Evolutionary conservation across 2,329 filamentous ascomycete genomes (phyloP).

Genomic region (Paracoccidioides lutzii): DNA sequence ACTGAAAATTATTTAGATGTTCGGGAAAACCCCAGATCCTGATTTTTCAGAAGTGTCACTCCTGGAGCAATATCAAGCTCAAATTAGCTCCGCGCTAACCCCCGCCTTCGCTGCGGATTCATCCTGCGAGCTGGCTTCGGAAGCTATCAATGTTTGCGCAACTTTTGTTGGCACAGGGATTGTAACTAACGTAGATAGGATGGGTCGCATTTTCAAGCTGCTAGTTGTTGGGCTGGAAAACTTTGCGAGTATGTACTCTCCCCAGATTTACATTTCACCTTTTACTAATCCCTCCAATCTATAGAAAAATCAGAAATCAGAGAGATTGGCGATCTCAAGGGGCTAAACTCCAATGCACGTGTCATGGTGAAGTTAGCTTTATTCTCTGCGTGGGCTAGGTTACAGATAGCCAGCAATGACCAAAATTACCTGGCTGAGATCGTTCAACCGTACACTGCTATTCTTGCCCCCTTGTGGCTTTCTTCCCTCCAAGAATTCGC

Average conservation of each 20-base stretch:
- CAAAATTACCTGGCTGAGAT: slow-evolving; percentile 82
- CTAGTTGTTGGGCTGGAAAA: slow-evolving; percentile 83
- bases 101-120: slow-evolving; percentile 94
- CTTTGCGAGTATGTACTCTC: slow-evolving; percentile 52
- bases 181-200: slow-evolving; percentile 93
- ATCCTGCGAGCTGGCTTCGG: slow-evolving; percentile 85
- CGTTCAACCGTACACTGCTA: slow-evolving; percentile 77
- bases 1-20: slow-evolving; percentile 45
- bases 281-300: slow-evolving; percentile 12
- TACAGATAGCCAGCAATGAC: slow-evolving; percentile 88
- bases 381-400: slow-evolving; percentile 91
- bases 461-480: slow-evolving; percentile 83
- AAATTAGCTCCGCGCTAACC: slow-evolving; percentile 91
- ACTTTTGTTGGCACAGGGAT: slow-evolving; percentile 95
- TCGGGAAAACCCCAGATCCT: slow-evolving; percentile 87
- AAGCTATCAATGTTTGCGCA: slow-evolving; percentile 95
- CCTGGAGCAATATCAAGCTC: slow-evolving; percentile 94
- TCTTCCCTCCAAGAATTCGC: slow-evolving; percentile 90
- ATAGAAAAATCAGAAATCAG: slow-evolving; percentile 59
- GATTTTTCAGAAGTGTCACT: slow-evolving; percentile 96
- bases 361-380: slow-evolving; percentile 98
- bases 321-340: slow-evolving; percentile 83
- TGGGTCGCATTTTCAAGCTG: slow-evolving; percentile 93
- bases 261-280: not conserved
- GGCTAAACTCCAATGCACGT: slow-evolving; percentile 86